Percentiles rank a stretch among this genome's conserved stretches.
These are phyloP conservation scores for Metschnikowia matae DNA, from an alignment of 805 yeast species.

Conservation along the genomic window DNA sequence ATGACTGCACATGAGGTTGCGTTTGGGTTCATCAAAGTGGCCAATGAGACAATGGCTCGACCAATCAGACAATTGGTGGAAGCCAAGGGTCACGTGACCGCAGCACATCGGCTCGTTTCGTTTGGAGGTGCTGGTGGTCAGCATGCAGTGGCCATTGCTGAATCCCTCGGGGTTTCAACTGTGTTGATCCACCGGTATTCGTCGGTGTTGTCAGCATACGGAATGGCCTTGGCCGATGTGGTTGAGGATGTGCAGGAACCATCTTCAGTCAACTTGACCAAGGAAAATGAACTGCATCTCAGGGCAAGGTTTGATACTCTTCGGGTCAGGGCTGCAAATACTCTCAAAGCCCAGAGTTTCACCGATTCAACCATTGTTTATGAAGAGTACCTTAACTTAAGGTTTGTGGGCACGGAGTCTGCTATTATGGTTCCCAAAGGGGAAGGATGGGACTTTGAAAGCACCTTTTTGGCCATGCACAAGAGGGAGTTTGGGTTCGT, in stretches of 20 bases:
- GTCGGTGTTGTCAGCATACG: constrained; percentile 20
- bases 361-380: constrained; percentile 9
- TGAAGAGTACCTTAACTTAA: constrained; percentile 16
- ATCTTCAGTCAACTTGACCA: constrained; percentile 7
- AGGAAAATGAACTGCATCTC: neutral
- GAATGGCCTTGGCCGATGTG: constrained; percentile 20
- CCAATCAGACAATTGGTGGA: constrained; percentile 19
- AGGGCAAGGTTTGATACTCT: constrained; percentile 7
- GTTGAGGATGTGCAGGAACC: constrained; percentile 19
- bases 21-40: constrained; percentile 17
- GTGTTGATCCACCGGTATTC: constrained; percentile 18
- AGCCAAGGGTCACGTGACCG: constrained; percentile 18
- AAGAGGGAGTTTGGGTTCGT: constrained; percentile 18
- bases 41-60: constrained; percentile 20
- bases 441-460: constrained; percentile 12
- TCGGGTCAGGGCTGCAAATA: constrained; percentile 4
- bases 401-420: constrained; percentile 18
- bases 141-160: constrained; percentile 18
- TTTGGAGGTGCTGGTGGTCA: constrained; percentile 22
- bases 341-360: constrained; percentile 13
- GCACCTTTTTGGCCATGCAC: constrained; percentile 14
- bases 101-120: constrained; percentile 16
- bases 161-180: constrained; percentile 15
- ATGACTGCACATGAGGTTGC: constrained; percentile 19
- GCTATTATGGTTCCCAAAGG: constrained; percentile 17